A percentile compares a stretch with the other conserved stretches of the same genome.
phyloP scores from a whole-genome alignment of 1,284 basidiomycete genomes.

The Microbotryum scabiosae region DNA sequence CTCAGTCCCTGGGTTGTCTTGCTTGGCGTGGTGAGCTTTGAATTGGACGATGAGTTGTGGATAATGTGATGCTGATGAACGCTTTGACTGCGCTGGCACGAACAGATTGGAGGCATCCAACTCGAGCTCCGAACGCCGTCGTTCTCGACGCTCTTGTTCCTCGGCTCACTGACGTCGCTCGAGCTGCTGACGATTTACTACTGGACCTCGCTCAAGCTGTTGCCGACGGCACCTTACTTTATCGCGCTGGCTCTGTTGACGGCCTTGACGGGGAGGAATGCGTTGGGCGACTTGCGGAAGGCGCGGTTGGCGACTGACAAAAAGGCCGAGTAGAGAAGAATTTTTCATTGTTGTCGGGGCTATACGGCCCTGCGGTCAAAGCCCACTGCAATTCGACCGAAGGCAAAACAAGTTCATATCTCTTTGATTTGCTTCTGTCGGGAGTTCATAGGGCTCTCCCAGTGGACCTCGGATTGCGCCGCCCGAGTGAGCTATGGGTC shows the following conservation, averaged over 20 bases:
- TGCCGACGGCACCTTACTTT: conserved; percentile 19
- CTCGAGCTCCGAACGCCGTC: conserved; percentile 9
- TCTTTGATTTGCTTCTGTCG: no score
- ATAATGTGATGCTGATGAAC: no score
- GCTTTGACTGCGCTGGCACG: no score
- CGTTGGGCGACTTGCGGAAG: conserved; percentile 13
- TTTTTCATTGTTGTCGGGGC: no score
- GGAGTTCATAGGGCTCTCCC: no score
- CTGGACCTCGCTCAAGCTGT: conserved; percentile 19
- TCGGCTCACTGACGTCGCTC: conserved; percentile 12
- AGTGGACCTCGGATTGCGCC: no score
- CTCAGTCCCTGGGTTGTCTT: conserved; percentile 18
- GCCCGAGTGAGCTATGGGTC: no score
- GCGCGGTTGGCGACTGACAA: conserved; percentile 2
- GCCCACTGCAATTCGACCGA: no score
- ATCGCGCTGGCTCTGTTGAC: neutral
- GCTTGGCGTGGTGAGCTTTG: conserved; percentile 9
- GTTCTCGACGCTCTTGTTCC: conserved; percentile 4
- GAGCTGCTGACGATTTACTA: conserved; percentile 14
- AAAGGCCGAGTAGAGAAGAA: neutral
- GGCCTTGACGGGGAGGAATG: conserved; percentile 8
- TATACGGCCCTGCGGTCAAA: no score
- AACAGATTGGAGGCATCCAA: neutral
- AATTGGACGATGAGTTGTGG: no score
- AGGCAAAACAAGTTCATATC: no score